phyloP scores from a whole-genome alignment of 2,329 filamentous ascomycete genomes.

The Talaromyces marneffei region DNA sequence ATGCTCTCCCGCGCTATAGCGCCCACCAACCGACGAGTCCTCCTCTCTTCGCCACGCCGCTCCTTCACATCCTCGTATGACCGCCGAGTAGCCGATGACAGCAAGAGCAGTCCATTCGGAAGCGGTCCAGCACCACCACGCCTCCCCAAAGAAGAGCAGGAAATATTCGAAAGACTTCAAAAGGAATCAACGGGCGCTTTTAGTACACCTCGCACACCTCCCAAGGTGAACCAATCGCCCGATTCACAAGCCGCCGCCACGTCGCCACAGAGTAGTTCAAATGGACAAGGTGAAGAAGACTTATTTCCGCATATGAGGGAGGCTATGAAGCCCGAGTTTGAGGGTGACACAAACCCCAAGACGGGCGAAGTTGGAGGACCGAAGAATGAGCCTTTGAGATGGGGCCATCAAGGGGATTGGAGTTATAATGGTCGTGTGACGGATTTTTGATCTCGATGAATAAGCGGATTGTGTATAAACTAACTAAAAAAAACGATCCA shows the following conservation, averaged over 20 bases:
- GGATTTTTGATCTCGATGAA: constrained; percentile 59
- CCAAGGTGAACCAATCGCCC: constrained; percentile 49
- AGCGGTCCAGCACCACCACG: constrained; percentile 68
- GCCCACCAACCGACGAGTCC: neutral
- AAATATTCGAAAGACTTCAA: constrained; percentile 83
- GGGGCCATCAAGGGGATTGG: constrained; percentile 74
- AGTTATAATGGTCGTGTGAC: constrained; percentile 94
- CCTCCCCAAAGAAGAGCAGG: constrained; percentile 81
- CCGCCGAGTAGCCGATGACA: constrained; percentile 23
- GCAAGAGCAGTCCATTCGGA: constrained; percentile 29
- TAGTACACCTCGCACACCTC: constrained; percentile 53
- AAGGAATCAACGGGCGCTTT: constrained; percentile 68
- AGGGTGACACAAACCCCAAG: constrained; percentile 84
- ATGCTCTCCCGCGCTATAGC: neutral
- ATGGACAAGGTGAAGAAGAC: constrained; percentile 31
- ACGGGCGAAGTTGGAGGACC: constrained; percentile 94
- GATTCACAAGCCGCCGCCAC: constrained; percentile 27
- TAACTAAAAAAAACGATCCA: neutral
- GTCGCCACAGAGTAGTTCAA: constrained; percentile 46
- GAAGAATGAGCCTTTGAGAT: constrained; percentile 91
- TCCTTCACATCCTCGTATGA: constrained; percentile 24
- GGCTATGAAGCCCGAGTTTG: constrained; percentile 84
- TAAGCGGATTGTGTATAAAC: neutral
- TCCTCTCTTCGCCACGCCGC: constrained; percentile 6
- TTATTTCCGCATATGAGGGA: constrained; percentile 65